A percentile compares a stretch with the other conserved stretches of the same genome.
Conservation (phyloP, 306 rosid species). For the Geum urbanum region DNA sequence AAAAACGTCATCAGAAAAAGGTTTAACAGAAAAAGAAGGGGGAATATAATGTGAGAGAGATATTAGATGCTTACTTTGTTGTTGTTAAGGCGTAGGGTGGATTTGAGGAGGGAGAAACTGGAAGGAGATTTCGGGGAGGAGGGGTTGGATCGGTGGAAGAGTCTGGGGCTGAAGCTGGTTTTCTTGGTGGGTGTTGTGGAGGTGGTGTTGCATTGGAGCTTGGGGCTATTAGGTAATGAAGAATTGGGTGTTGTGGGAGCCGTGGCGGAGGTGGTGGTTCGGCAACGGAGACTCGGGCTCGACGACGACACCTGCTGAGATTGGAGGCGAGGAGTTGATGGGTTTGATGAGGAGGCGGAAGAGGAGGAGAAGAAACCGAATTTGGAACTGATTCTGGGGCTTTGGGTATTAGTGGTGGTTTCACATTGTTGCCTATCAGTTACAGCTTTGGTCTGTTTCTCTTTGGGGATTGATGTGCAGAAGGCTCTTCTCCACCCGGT, state of each 20-base stretch:
- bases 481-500: conserved; percentile 95
- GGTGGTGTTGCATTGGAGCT: conserved; percentile 52
- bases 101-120: conserved; percentile 71
- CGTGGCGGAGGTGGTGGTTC: conserved; percentile 48
- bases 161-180: conserved; percentile 35
- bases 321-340: conserved; percentile 73
- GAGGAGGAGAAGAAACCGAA: conserved; percentile 64
- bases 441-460: conserved; percentile 36
- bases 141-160: conserved; percentile 58
- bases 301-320: conserved; percentile 42
- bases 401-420: conserved; percentile 26
- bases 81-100: conserved; percentile 58
- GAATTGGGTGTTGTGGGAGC: conserved; percentile 33
- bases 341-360: conserved; percentile 23
- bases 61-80: conserved; percentile 46
- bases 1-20: conserved; percentile 1
- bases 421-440: conserved; percentile 43
- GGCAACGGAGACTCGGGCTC: conserved; percentile 67
- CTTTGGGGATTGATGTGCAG: conserved; percentile 76
- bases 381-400: conserved; percentile 61
- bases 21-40: neutral
- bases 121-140: conserved; percentile 83
- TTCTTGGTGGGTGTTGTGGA: conserved; percentile 29
- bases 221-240: conserved; percentile 70
- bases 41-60: neutral